Evolutionary conservation across 2,329 filamentous ascomycete genomes (phyloP), one percentile per base, ranked within the genome.

Genomic region (Stromatinia cepivora): DNA sequence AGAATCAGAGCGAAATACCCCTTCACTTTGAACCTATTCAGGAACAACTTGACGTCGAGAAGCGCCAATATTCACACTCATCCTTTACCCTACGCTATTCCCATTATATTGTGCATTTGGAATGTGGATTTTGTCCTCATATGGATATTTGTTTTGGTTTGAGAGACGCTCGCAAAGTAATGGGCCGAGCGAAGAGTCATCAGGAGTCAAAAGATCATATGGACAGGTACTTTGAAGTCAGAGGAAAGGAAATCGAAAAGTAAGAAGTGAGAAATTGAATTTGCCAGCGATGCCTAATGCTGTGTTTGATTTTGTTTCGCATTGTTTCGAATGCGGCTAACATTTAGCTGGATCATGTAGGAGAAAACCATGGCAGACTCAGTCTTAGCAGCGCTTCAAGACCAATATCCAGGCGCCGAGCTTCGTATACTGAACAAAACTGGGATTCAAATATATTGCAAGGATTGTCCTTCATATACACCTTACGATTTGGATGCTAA

Each of bases 371-470:
- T 56, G 20, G 53, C 53, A 22, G 9, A n/a, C 1, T n/a, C 20
- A 22, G 31, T n/a, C 13, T 20, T 2, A 36, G 28, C 20, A 48
- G 45, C 45, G 15, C 10, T 61, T 2, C 4, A 5, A 3, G 7
- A 31, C 2, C 9, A 1, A 48, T 10, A 15, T 61, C 58, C 6
- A 62, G 20, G 0, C 42, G 5, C 20, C 34, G 6, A 48, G 25
- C 2, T 9, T 17, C 1, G 6, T 4, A 6, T n/a, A 13, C 1
- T 5, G 28, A 31, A 36, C 8, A 3, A 9, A 15, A 4, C 2
- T 13, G 22, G 6, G 0, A 34, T 48, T 48, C 3, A 10, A 17
- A 9, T 46, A 28, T 45, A 31, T 17, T 34, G 11, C 11, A 48
- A 4, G 1, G 11, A 25, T 31, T 46, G 1, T 45, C 25, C 17